Conservation (phyloP, 2,329 filamentous ascomycete genomes). For the Colletotrichum liriopes region DNA sequence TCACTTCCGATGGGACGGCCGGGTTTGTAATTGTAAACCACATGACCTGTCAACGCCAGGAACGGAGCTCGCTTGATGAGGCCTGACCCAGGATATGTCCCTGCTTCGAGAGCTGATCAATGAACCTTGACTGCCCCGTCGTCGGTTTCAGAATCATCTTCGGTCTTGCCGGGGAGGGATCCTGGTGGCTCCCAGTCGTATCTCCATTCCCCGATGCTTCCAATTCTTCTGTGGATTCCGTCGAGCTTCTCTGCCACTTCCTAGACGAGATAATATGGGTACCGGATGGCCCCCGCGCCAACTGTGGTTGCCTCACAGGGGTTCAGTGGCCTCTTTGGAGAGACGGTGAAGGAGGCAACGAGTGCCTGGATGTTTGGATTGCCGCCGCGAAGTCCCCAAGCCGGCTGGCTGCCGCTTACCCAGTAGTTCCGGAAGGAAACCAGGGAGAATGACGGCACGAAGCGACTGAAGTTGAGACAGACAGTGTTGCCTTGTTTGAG, state of each 20-base stretch:
- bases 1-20: constrained; percentile 42
- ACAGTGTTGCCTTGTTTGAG: not conserved
- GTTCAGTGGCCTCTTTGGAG: constrained; percentile 11
- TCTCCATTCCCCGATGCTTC: constrained; percentile 32
- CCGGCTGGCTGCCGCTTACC: constrained; percentile 27
- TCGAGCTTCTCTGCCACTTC: constrained; percentile 43
- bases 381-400: constrained; percentile 11
- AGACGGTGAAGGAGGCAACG: constrained; percentile 36
- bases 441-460: not conserved
- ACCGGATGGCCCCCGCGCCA: constrained; percentile 12
- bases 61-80: constrained; percentile 38
- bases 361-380: constrained; percentile 27
- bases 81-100: constrained; percentile 31
- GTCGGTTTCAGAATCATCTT: constrained; percentile 43
- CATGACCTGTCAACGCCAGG: constrained; percentile 44
- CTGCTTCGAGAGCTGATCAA: constrained; percentile 38
- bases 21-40: constrained; percentile 40
- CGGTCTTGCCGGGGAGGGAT: constrained; percentile 42
- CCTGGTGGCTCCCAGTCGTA: constrained; percentile 15
- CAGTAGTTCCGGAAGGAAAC: not conserved
- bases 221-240: constrained; percentile 41
- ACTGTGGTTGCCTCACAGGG: constrained; percentile 18
- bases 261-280: constrained; percentile 31
- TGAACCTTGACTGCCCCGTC: constrained; percentile 37
- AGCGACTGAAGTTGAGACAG: not conserved